phyloP scores from a whole-genome alignment of 257 asterid species.

The Nicotiana noctiflora region DNA sequence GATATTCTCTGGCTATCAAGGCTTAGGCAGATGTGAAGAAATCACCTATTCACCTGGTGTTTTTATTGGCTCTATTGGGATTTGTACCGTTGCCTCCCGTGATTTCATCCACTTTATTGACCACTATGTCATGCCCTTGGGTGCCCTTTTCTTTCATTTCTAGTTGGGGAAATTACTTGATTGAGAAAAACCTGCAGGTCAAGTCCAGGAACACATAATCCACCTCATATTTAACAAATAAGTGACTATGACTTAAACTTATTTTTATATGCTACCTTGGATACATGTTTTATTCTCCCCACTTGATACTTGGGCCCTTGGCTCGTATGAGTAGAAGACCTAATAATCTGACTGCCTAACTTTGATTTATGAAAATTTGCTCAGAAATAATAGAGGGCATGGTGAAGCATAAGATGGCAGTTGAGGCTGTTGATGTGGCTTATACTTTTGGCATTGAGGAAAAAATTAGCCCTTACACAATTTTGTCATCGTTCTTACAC shows the following conservation, averaged over 20 bases:
- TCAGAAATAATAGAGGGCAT: constrained; percentile 57
- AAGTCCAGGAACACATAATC: not conserved
- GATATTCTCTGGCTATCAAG: not conserved
- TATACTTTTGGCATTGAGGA: constrained; percentile 64
- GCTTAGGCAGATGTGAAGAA: not conserved
- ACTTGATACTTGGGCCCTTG: not conserved
- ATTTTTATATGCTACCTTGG: not conserved
- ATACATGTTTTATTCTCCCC: constrained; percentile 3
- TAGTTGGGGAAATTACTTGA: not conserved
- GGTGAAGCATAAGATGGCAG: constrained; percentile 58
- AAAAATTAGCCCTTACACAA: constrained; percentile 38
- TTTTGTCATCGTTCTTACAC: constrained; percentile 49
- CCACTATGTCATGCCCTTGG: not conserved
- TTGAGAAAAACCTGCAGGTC: not conserved
- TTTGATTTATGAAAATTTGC: constrained; percentile 7
- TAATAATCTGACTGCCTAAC: not conserved
- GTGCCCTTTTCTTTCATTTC: not conserved
- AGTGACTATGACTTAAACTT: not conserved
- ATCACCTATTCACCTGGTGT: not conserved
- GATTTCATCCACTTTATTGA: not conserved
- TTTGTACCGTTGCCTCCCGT: not conserved
- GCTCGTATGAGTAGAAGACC: not conserved
- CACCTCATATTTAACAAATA: not conserved
- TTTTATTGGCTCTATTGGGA: not conserved
- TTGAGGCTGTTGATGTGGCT: constrained; percentile 62